These are phyloP conservation scores for Cyberlindnera saturnus DNA, from an alignment of 805 yeast species.

Conservation along the genomic window DNA sequence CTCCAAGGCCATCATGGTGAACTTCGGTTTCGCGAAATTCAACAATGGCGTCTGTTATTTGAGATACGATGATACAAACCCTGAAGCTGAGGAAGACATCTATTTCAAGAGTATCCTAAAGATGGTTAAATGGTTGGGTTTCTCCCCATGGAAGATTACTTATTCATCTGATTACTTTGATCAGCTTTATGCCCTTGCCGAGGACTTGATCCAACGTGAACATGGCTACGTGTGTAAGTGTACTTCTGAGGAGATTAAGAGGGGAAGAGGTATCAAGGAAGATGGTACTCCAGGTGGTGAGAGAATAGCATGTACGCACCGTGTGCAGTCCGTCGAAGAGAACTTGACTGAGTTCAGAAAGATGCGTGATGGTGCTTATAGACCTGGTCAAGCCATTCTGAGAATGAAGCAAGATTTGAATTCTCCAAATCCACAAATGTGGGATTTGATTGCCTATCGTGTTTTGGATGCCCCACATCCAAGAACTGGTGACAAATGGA, in stretches of 20 bases:
- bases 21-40: conserved; percentile 93
- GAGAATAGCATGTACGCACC: conserved; percentile 75
- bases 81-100: conserved; percentile 95
- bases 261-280: conserved; percentile 82
- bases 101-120: conserved; percentile 79
- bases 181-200: conserved; percentile 82
- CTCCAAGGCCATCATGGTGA: conserved; percentile 94
- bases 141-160: conserved; percentile 88
- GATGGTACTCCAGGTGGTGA: conserved; percentile 95
- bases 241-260: conserved; percentile 84
- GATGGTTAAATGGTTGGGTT: conserved; percentile 93
- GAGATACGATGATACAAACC: conserved; percentile 96
- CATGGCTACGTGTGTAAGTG: conserved; percentile 92
- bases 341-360: conserved; percentile 76
- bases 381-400: conserved; percentile 87
- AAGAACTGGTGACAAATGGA: conserved; percentile 97
- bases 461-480: conserved; percentile 90
- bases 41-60: conserved; percentile 84
- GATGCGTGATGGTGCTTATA: conserved; percentile 86
- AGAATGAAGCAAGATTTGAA: conserved; percentile 93
- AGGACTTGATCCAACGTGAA: conserved; percentile 60
- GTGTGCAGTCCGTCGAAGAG: conserved; percentile 65
- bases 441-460: conserved; percentile 98
- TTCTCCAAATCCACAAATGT: conserved; percentile 97
- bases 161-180: conserved; percentile 96